phyloP scores from a whole-genome alignment of 2,329 filamentous ascomycete species.

The Aspergillus fijiensis region DNA sequence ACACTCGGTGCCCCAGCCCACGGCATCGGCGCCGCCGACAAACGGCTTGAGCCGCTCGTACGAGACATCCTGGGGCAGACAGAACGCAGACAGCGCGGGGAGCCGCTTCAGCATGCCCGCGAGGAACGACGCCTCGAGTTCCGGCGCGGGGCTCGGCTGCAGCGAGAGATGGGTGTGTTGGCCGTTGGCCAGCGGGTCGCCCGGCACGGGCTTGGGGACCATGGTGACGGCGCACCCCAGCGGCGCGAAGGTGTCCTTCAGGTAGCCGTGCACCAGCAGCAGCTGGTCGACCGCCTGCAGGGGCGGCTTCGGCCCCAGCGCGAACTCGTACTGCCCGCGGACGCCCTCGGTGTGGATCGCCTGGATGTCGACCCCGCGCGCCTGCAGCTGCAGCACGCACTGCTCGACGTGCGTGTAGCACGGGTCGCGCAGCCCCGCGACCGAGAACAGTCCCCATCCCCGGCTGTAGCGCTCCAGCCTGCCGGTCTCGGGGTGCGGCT shows the following conservation, averaged over 20 bases:
- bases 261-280: constrained; percentile 12
- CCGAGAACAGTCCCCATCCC: background rate
- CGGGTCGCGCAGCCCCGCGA: constrained; percentile 7
- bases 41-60: constrained; percentile 7
- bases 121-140: constrained; percentile 2
- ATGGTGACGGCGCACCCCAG: constrained; percentile 21
- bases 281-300: constrained; percentile 22
- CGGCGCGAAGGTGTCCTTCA: constrained; percentile 17
- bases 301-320: constrained; percentile 17
- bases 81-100: constrained; percentile 13
- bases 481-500: background rate
- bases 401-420: constrained; percentile 8
- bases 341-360: constrained; percentile 17
- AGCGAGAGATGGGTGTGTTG: constrained; percentile 23
- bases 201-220: constrained; percentile 15
- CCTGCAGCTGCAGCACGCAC: background rate
- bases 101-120: constrained; percentile 2
- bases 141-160: constrained; percentile 6
- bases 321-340: constrained; percentile 19
- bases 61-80: constrained; percentile 6
- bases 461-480: background rate
- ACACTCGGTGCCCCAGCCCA: constrained; percentile 21
- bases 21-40: constrained; percentile 8
- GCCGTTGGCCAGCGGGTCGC: constrained; percentile 5
- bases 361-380: constrained; percentile 12